Evolutionary conservation across 352 stramenopile species (phyloP), one percentile per base, ranked within the genome.

Genomic region (Elongisporangium anandrum): DNA sequence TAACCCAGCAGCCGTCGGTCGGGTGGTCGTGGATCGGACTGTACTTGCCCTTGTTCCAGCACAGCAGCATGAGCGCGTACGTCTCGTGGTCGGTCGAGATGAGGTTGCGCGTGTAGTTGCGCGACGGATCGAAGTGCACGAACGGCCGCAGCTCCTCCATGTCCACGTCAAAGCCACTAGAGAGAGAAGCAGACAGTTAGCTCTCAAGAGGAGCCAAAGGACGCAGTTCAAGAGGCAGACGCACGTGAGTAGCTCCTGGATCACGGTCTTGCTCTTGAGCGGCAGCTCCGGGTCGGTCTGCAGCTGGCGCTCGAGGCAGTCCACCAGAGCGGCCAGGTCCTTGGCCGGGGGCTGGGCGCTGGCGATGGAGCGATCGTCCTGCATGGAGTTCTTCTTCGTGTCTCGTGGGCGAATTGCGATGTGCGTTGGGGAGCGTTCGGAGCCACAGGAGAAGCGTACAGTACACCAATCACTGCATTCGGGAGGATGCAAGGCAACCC

Each of bases 101-200:
- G 49, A 98, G 74, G 69, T 98, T 98, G 60, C 94, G 74, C n/a
- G 92, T 98, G 70, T 98, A 98, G 56, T 96, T 90, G 41, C 88
- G 87, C 15, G 73, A 85, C 6, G 71, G 24, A 56, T 97, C 87
- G 56, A 95, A 95, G 55, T 90, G 79, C 41, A 81, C 79, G 66
- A 95, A 98, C 49, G 74, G 74, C 60, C 79, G 57, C 39, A 90
- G 64, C 59, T 92, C 82, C 38, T 81, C 60, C 73, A 77, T 79
- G 57, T 84, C 66, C 38, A 76, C 68, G 3, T 64, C 59, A 58
- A 84, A 88, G 3, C 66, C 50, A 54, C 79, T 89, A 54, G 34
- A 48, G 15, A 65, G 6, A 62, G 10, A 50, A 7, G 7, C 20
- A 50, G 19, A 34, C 10, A 19, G 23, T 34, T 41, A 34, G 24